Evolutionary conservation across 2,329 filamentous ascomycete genomes (phyloP), one percentile per base, ranked within the genome.

Genomic region (Plectosphaerella plurivora): DNA sequence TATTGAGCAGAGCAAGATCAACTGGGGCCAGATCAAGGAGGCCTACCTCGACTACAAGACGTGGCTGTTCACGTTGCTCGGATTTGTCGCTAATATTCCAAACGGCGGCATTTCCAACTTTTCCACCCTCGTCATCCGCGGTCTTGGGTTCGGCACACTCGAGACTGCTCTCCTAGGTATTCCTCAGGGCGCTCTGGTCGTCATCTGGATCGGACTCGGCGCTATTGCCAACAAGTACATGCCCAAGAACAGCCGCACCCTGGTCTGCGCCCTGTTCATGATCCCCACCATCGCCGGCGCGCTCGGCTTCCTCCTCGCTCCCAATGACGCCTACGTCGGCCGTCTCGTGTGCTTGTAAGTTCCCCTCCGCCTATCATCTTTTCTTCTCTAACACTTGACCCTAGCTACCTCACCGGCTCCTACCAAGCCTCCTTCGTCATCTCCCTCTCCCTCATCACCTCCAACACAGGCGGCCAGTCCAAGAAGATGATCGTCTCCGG

Each of bases 401-500:
- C n/a, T 15, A 66, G 64, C 48, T 67, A 67, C 44, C 62, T 71
- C n/a, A 65, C 60, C 54, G 68, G 68, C 45, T 71, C 68, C 1
- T 70, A 71, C 53, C 67, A 71, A 37, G 68, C 70, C 1, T 71
- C 70, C 0, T 72, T 70, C 28, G 68, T 71, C 45, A 63, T 73
- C 18, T 65, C 60, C 2, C 65, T 78, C 0, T 72, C 71, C 1
- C 69, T 79, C 54, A 73, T 73, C 44, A 77, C 75, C 0, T 74
- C 74, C 37, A 80, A 81, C 58, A 74, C 73, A 0, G 74, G 70
- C 1, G 81, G 81, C 0, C 79, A 83, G 55, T 83, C 81, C 2
- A 84, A 85, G 61, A 84, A 86, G 61, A 81, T 85, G 45, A 77
- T 84, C 24, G 82, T 81, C 15, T 83, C 82, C 20, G 81, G 78